Evolutionary conservation across 495 filamentous ascomycete genomes (phyloP), one percentile per base, ranked within the genome.

Genomic region (Aspergillus heteromorphus): DNA sequence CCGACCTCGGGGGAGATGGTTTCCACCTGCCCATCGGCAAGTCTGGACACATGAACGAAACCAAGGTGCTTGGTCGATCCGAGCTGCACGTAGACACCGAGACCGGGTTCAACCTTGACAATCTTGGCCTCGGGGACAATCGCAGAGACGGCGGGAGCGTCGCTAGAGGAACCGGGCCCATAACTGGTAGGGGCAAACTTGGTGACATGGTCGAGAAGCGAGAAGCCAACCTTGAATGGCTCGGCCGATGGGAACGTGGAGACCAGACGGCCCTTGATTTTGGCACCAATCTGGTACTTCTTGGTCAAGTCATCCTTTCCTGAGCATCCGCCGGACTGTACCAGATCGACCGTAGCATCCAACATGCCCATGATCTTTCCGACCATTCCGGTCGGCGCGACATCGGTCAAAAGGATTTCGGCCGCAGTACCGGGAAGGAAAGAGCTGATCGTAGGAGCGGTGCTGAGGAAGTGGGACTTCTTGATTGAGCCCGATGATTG

Each of bases 351-450:
- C 11, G 91, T 96, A 10, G 87, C 85, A 71, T 96, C 87, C 49
- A 98, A 68, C 69, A 88, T 80, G 7, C 93, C 93, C 87, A 97
- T 95, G 25, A 97, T 79, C 65, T 96, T 96, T 53, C 93, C 93
- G 25, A 80, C 79, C 57, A 87, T 66, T n/a, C 83, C 84, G 23
- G 66, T 74, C 1, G 75, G 38, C 4, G 75, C 69, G 25, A 89
- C 77, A 20, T 95, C 88, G 1, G 87, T 85, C 21, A 97, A 74
- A 49, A 97, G 75, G 40, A 96, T 78, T 57, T 97, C 89, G 29
- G 93, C 89, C 16, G 87, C 86, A 45, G 88, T 89, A 47, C 93
- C 93, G 2, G 93, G 93, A 8, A 96, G 76, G 69, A 91, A 95
- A n/a, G 87, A 80, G 67, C 88, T 85, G 64, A 98, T 86, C 1